Conservation (phyloP, 495 filamentous ascomycete species). For the Talaromyces stipitatus region DNA sequence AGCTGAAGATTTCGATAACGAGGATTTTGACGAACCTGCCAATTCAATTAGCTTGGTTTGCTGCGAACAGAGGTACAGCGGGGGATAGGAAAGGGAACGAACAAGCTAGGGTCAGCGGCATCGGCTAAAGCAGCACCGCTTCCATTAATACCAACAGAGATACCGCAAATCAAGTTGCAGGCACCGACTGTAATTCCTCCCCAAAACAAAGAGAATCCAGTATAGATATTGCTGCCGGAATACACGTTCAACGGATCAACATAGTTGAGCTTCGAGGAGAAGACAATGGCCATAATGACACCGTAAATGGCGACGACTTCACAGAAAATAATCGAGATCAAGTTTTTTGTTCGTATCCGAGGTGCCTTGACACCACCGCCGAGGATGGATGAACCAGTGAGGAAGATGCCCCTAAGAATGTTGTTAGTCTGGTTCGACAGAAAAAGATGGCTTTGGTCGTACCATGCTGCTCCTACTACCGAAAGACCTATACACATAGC, state of each 20-base stretch:
- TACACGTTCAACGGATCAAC: constrained; percentile 46
- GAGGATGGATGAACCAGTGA: constrained; percentile 96
- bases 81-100: constrained; percentile 25
- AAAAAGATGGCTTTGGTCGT: constrained; percentile 21
- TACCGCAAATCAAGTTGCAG: constrained; percentile 93
- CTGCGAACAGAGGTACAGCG: no score
- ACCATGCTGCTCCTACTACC: constrained; percentile 97
- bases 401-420: constrained; percentile 87
- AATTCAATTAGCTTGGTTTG: constrained; percentile 15
- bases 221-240: constrained; percentile 73
- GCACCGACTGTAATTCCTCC: constrained; percentile 84
- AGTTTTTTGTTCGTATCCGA: constrained; percentile 95
- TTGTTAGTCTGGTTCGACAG: constrained; percentile 18
- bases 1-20: constrained; percentile 99
- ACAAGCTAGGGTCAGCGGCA: constrained; percentile 88
- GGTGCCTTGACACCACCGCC: constrained; percentile 94
- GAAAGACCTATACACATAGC: constrained; percentile 92
- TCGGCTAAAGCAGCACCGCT: constrained; percentile 94
- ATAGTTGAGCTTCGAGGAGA: constrained; percentile 72
- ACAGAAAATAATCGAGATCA: constrained; percentile 99
- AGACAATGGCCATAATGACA: constrained; percentile 98
- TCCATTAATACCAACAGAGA: constrained; percentile 96
- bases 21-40: constrained; percentile 85
- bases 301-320: constrained; percentile 99
- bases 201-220: constrained; percentile 97